phyloP scores from a whole-genome alignment of 352 stramenopile genomes.

The Blastocystis sp. region DNA sequence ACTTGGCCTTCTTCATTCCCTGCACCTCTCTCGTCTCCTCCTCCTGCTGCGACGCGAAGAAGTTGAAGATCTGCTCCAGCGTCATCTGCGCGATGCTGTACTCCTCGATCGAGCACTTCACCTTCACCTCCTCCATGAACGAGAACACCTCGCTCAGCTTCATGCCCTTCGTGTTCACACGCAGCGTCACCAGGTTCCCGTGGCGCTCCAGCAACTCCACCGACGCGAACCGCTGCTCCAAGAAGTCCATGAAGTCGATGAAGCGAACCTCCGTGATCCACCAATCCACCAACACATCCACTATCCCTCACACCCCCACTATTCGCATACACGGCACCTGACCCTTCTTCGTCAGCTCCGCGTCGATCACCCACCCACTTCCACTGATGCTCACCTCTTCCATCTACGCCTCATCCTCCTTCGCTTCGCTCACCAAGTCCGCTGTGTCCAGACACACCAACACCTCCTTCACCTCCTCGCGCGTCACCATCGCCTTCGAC shows the following conservation, averaged over 20 bases:
- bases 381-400: slow-evolving; percentile 58
- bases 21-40: slow-evolving; percentile 71
- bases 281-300: slow-evolving; percentile 70
- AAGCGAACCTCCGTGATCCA: slow-evolving; percentile 71
- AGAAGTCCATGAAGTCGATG: slow-evolving; percentile 69
- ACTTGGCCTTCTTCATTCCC: slow-evolving; percentile 58
- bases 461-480: slow-evolving; percentile 44
- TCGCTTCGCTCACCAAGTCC: slow-evolving; percentile 14
- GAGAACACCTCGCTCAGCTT: slow-evolving; percentile 79
- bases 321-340: background rate
- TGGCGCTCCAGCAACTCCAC: slow-evolving; percentile 71
- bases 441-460: slow-evolving; percentile 9
- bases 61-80: slow-evolving; percentile 87
- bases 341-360: slow-evolving; percentile 66
- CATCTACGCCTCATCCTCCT: background rate
- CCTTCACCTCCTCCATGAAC: slow-evolving; percentile 79
- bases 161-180: slow-evolving; percentile 70
- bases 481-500: background rate
- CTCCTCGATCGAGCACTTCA: slow-evolving; percentile 77
- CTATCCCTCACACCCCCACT: slow-evolving; percentile 2
- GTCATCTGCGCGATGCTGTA: slow-evolving; percentile 86
- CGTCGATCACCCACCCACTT: slow-evolving; percentile 69
- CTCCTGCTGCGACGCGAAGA: slow-evolving; percentile 79
- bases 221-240: slow-evolving; percentile 65
- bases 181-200: slow-evolving; percentile 67